Percentiles rank a stretch among this genome's conserved stretches.
These are phyloP conservation scores for Bodo saltans DNA, from an alignment of 78 protist species.

Conservation along the genomic window DNA sequence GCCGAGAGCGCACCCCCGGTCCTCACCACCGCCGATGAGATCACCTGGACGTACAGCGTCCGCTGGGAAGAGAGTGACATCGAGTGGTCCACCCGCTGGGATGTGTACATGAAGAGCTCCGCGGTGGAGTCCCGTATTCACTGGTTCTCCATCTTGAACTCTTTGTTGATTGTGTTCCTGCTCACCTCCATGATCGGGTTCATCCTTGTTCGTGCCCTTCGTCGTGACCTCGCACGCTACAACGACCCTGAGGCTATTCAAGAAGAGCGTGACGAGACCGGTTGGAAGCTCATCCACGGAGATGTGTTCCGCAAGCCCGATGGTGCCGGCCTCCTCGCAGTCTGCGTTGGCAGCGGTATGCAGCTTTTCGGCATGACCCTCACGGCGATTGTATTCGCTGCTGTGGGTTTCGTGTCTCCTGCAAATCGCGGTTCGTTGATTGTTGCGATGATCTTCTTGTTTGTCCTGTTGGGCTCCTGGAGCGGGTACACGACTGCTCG, in stretches of 20 bases:
- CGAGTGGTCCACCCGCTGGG: conserved; percentile 95
- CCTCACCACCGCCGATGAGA: background rate
- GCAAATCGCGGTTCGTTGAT: conserved; percentile 88
- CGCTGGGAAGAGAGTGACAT: conserved; percentile 48
- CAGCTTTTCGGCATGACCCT: conserved; percentile 77
- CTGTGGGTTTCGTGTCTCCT: conserved; percentile 93
- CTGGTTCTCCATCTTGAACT: conserved; percentile 93
- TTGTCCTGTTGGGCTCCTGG: conserved; percentile 69
- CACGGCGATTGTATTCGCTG: conserved; percentile 58
- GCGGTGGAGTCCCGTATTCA: conserved; percentile 63
- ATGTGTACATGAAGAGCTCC: conserved; percentile 70
- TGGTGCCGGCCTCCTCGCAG: conserved; percentile 62
- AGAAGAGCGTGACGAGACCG: conserved; percentile 76
- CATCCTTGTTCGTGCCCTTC: conserved; percentile 86
- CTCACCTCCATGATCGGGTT: conserved; percentile 90
- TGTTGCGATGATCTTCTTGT: conserved; percentile 77
- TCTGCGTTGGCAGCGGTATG: conserved; percentile 76
- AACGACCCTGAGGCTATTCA: conserved; percentile 15
- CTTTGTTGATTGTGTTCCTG: conserved; percentile 84
- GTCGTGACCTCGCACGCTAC: conserved; percentile 21
- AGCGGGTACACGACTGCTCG: conserved; percentile 52
- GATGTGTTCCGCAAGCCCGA: conserved; percentile 96
- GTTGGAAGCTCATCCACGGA: conserved; percentile 97
- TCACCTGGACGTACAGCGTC: conserved; percentile 75
- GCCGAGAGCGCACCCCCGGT: background rate